phyloP scores from a whole-genome alignment of 768 basidiomycete genomes.

The Coprinopsis sp. region DNA sequence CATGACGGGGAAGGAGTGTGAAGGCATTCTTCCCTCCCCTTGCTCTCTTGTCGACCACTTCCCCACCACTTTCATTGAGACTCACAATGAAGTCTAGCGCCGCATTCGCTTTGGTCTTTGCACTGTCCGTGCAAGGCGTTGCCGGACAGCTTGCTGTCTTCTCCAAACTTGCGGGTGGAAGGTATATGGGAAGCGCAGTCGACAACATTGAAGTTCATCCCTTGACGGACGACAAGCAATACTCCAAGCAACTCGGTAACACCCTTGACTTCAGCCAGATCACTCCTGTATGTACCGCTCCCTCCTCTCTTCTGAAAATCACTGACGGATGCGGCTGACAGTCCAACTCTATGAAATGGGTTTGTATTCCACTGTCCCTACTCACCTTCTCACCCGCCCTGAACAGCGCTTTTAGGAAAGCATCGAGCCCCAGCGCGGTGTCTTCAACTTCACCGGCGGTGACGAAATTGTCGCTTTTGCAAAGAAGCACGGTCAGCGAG shows the following conservation, averaged over 20 bases:
- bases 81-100: background rate
- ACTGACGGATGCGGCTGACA: constrained; percentile 4
- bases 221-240: constrained; percentile 34
- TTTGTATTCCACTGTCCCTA: constrained; percentile 12
- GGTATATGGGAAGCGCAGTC: constrained; percentile 47
- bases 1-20: too few species aligned
- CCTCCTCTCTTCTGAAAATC: background rate
- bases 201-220: constrained; percentile 45
- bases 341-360: constrained; percentile 57
- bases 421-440: constrained; percentile 45
- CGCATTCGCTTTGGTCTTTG: constrained; percentile 3
- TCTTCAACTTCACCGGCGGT: constrained; percentile 44
- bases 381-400: background rate
- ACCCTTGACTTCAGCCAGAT: constrained; percentile 38
- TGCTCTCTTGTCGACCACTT: background rate
- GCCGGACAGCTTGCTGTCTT: constrained; percentile 40
- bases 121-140: constrained; percentile 5
- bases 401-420: constrained; percentile 37
- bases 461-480: constrained; percentile 44
- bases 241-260: constrained; percentile 35
- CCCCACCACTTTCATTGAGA: background rate
- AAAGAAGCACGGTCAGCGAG: constrained; percentile 39
- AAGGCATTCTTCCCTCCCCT: too few species aligned
- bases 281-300: constrained; percentile 32
- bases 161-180: constrained; percentile 38